Conservation (phyloP, 257 asterid species). For the Jacaranda copaia region DNA sequence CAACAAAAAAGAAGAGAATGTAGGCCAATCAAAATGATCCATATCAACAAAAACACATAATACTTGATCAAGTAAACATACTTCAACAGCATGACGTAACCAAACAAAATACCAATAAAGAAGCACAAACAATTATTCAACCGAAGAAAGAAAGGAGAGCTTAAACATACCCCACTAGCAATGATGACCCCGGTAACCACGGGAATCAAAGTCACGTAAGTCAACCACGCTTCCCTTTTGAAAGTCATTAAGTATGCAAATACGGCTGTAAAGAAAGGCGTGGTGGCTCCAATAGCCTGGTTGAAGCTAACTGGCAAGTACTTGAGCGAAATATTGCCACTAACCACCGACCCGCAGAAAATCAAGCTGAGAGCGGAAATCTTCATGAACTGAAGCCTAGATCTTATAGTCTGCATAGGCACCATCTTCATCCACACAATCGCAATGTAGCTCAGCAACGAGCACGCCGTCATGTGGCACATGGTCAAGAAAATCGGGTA, state of each 20-base stretch:
- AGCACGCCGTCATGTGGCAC: conserved; percentile 94
- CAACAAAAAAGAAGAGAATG: conserved; percentile 19
- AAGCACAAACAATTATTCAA: conserved; percentile 14
- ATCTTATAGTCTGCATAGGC: conserved; percentile 90
- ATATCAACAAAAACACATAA: neutral
- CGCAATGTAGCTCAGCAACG: conserved; percentile 84
- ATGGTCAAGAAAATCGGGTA: conserved; percentile 88
- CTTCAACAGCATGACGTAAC: conserved; percentile 24
- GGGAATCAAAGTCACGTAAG: conserved; percentile 72
- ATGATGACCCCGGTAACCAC: conserved; percentile 83
- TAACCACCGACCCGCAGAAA: conserved; percentile 84
- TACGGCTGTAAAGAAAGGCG: conserved; percentile 86
- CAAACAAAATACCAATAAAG: conserved; percentile 8
- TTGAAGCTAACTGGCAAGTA: conserved; percentile 89
- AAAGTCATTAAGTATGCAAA: conserved; percentile 79
- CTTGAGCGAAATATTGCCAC: conserved; percentile 81
- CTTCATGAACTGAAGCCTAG: conserved; percentile 84
- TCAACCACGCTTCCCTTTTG: conserved; percentile 84
- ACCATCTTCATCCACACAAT: conserved; percentile 92
- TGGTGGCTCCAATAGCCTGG: conserved; percentile 92
- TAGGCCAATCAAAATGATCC: conserved; percentile 19
- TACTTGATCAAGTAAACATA: conserved; percentile 13
- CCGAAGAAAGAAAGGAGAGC: neutral
- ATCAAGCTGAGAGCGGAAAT: conserved; percentile 79
- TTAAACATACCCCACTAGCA: conserved; percentile 79